phyloP scores from a whole-genome alignment of 1,284 basidiomycete species.

The Sanguinoderma infundibulare region DNA sequence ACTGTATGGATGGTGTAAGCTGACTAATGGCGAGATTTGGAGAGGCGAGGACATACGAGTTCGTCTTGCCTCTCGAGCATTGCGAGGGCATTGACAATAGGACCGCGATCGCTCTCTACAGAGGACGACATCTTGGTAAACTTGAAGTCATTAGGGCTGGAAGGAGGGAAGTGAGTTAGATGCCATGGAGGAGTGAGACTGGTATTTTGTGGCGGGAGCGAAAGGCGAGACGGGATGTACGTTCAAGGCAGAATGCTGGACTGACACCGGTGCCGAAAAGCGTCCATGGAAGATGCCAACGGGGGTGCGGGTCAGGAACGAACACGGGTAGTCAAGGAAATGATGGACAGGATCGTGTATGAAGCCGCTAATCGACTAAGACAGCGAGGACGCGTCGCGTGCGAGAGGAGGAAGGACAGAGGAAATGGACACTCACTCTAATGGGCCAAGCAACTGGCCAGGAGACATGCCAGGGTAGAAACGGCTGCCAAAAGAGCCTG shows the following conservation, averaged over 20 bases:
- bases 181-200: not conserved
- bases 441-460: slow-evolving; percentile 59
- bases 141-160: slow-evolving; percentile 57
- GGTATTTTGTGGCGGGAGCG: not conserved
- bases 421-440: slow-evolving; percentile 54
- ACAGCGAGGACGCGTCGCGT: not conserved
- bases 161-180: not conserved
- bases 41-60: slow-evolving; percentile 48
- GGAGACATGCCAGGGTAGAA: slow-evolving; percentile 66
- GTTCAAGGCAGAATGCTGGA: no score
- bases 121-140: slow-evolving; percentile 60
- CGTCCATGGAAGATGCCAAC: not conserved
- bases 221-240: not conserved
- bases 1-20: slow-evolving; percentile 41
- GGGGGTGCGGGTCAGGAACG: no score
- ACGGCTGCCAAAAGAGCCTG: slow-evolving; percentile 63
- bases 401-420: not conserved
- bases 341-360: not conserved
- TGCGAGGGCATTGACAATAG: slow-evolving; percentile 67
- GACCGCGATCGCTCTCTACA: slow-evolving; percentile 62
- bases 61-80: slow-evolving; percentile 74
- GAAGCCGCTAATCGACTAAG: not conserved
- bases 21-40: not conserved
- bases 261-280: no score
- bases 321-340: not conserved